These are phyloP conservation scores for Populus tremula DNA, from an alignment of 345 rosid species.

Conservation along the genomic window DNA sequence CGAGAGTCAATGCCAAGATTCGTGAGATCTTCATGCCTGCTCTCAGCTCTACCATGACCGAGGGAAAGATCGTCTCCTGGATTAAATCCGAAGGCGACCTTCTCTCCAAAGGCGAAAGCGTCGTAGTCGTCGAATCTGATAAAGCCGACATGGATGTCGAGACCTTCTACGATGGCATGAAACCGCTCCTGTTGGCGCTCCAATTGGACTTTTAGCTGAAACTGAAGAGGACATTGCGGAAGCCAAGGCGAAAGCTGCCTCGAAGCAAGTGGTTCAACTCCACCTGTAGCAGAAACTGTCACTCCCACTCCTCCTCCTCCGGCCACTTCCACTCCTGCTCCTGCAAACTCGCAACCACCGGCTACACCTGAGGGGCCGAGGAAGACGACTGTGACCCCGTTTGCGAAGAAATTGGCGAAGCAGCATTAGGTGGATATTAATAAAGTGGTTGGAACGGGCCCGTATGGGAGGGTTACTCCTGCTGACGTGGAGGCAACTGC, in stretches of 20 bases:
- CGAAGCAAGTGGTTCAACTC: constrained; percentile 35
- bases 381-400: constrained; percentile 68
- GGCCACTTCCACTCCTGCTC: constrained; percentile 49
- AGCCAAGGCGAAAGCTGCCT: constrained; percentile 70
- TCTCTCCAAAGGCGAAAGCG: constrained; percentile 88
- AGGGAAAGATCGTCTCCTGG: constrained; percentile 98
- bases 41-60: constrained; percentile 98
- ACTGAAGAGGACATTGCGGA: constrained; percentile 82
- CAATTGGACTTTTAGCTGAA: constrained; percentile 84
- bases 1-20: constrained; percentile 68
- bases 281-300: constrained; percentile 17
- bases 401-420: constrained; percentile 85
- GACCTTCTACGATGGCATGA: constrained; percentile 93
- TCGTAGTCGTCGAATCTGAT: constrained; percentile 94
- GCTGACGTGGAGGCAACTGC: constrained; percentile 78
- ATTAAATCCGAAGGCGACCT: constrained; percentile 88
- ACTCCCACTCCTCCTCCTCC: constrained; percentile 28
- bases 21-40: constrained; percentile 99
- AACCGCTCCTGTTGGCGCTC: constrained; percentile 80
- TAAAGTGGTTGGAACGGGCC: constrained; percentile 71
- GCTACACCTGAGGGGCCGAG: constrained; percentile 48
- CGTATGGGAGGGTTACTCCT: constrained; percentile 73
- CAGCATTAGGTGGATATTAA: constrained; percentile 60
- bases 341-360: constrained; percentile 39
- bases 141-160: constrained; percentile 99